Evolutionary conservation across 2,329 filamentous ascomycete species (phyloP).

Genomic region (Conoideocrella luteorostrata): DNA sequence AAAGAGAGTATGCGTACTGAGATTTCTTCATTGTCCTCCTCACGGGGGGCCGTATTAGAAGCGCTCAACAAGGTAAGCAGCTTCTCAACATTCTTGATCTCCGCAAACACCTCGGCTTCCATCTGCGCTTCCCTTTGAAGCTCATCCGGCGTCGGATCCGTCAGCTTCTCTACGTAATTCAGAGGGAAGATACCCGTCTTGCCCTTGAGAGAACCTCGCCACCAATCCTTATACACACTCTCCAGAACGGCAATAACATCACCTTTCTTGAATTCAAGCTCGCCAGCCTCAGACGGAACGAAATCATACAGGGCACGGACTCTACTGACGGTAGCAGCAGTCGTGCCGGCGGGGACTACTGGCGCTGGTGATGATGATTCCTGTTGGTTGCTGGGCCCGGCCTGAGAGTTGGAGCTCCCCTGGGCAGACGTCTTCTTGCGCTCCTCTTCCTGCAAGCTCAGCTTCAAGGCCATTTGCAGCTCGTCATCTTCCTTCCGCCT

Average conservation of each 20-base stretch:
- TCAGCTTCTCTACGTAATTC: slow-evolving; percentile 97
- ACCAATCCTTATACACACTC: slow-evolving; percentile 99
- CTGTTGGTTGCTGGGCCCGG: slow-evolving; percentile 33
- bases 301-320: slow-evolving; percentile 95
- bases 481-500: slow-evolving; percentile 95
- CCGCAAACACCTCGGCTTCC: slow-evolving; percentile 66
- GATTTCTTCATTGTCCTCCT: slow-evolving; percentile 95
- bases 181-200: slow-evolving; percentile 97
- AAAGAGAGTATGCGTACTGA: slow-evolving; percentile 48
- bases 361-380: slow-evolving; percentile 35
- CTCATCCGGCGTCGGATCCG: slow-evolving; percentile 91
- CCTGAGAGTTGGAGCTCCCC: slow-evolving; percentile 23
- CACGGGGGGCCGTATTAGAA: slow-evolving; percentile 69
- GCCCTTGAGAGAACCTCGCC: slow-evolving; percentile 89
- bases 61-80: slow-evolving; percentile 86
- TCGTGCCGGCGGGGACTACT: slow-evolving; percentile 72
- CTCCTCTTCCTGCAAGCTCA: slow-evolving; percentile 86
- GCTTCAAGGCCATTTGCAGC: slow-evolving; percentile 86
- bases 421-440: slow-evolving; percentile 45
- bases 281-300: slow-evolving; percentile 84
- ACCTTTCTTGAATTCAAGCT: slow-evolving; percentile 92
- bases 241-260: slow-evolving; percentile 96
- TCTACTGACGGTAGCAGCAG: slow-evolving; percentile 89
- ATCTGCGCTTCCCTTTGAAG: slow-evolving; percentile 92
- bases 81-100: slow-evolving; percentile 60